These are phyloP conservation scores for Rosa lucieae DNA, from an alignment of 306 rosid species.

Conservation along the genomic window DNA sequence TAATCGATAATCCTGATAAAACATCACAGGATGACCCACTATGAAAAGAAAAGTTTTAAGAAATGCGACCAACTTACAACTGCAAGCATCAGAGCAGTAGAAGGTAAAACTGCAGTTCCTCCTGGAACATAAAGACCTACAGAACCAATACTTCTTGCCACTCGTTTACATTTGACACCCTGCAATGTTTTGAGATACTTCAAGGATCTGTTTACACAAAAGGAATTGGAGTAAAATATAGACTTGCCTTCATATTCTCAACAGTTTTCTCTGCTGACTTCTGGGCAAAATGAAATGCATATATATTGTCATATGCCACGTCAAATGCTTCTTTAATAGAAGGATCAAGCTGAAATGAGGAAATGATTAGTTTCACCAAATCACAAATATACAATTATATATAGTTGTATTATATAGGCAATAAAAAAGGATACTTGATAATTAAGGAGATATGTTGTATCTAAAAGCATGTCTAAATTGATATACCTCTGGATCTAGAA, in stretches of 20 bases:
- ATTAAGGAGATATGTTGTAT: neutral
- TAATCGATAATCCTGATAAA: neutral
- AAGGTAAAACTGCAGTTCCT: slow-evolving; percentile 98
- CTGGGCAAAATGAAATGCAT: slow-evolving; percentile 92
- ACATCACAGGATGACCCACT: slow-evolving; percentile 8
- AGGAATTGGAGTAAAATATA: slow-evolving; percentile 16
- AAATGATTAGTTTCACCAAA: slow-evolving; percentile 14
- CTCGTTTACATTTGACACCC: slow-evolving; percentile 98
- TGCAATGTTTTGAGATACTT: slow-evolving; percentile 30
- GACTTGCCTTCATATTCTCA: slow-evolving; percentile 89
- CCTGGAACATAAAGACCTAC: slow-evolving; percentile 99
- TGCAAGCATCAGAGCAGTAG: slow-evolving; percentile 97
- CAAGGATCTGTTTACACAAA: slow-evolving; percentile 4
- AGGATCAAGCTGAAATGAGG: slow-evolving; percentile 68
- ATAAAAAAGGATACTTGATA: neutral
- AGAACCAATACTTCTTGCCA: slow-evolving; percentile 91
- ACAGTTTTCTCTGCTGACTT: slow-evolving; percentile 68
- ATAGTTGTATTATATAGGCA: neutral
- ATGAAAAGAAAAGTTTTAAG: neutral
- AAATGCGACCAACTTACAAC: slow-evolving; percentile 61
- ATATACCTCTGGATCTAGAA: slow-evolving; percentile 86
- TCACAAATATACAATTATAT: neutral
- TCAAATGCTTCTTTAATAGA: slow-evolving; percentile 81
- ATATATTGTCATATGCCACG: slow-evolving; percentile 81
- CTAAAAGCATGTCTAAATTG: slow-evolving; percentile 11